Conservation (phyloP, 768 basidiomycete species). For the Leccinum barrowsii region DNA sequence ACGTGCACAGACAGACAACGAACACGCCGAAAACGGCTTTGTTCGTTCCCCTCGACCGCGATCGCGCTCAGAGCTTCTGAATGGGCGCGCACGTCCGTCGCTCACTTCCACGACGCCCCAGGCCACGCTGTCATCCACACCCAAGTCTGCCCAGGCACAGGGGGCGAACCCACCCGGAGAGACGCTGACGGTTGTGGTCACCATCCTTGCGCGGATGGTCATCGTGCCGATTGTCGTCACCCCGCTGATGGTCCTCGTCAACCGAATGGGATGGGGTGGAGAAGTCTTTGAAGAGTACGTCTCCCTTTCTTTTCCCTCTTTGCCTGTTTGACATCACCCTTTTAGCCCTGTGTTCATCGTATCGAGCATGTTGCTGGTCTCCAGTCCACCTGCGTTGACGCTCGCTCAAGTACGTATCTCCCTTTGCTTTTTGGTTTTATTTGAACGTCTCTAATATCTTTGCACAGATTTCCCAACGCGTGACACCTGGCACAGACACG, state of each 20-base stretch:
- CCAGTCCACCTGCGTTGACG: slow-evolving; percentile 77
- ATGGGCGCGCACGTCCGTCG: background rate
- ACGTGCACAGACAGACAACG: slow-evolving; percentile 2
- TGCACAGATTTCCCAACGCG: slow-evolving; percentile 22
- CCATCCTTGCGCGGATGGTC: slow-evolving; percentile 84
- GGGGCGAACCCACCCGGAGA: slow-evolving; percentile 52
- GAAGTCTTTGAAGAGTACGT: slow-evolving; percentile 74
- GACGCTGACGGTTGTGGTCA: slow-evolving; percentile 77
- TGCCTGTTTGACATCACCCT: background rate
- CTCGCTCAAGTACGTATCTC: slow-evolving; percentile 47
- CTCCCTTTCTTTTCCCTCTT: slow-evolving; percentile 28
- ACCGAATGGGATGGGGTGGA: slow-evolving; percentile 41
- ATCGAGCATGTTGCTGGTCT: slow-evolving; percentile 76
- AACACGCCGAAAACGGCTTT: background rate
- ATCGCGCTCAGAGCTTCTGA: background rate
- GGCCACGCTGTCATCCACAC: background rate
- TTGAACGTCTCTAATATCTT: background rate
- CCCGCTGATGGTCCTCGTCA: slow-evolving; percentile 67
- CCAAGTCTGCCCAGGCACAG: background rate
- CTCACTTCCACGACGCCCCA: background rate
- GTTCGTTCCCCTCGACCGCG: background rate
- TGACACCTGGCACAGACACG: background rate
- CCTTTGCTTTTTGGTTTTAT: background rate
- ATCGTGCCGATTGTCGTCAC: slow-evolving; percentile 75
- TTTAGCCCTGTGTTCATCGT: slow-evolving; percentile 78